These are phyloP conservation scores for Mrakia gelida DNA, from an alignment of 768 basidiomycete species.

Conservation along the genomic window DNA sequence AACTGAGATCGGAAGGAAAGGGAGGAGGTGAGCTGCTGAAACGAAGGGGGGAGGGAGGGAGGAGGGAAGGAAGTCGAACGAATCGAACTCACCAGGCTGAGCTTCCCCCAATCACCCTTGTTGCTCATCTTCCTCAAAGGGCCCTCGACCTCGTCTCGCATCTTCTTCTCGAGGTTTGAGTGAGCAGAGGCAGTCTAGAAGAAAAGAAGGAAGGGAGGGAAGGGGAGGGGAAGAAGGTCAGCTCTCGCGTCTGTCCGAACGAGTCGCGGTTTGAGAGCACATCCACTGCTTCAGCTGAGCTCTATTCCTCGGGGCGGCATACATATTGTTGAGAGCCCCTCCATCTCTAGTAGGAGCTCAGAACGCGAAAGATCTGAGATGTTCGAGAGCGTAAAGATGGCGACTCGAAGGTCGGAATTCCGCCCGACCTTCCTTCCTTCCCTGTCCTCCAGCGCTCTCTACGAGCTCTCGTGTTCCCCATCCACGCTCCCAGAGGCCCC, in stretches of 20 bases:
- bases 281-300: too few species aligned
- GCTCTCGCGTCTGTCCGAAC: background rate
- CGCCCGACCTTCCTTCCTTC: background rate
- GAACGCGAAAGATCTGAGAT: too few species aligned
- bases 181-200: constrained; percentile 21
- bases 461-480: background rate
- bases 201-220: background rate
- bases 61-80: background rate
- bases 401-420: background rate
- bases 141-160: constrained; percentile 42
- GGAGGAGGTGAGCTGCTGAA: constrained; percentile 31
- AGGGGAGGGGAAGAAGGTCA: background rate
- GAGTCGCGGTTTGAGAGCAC: background rate
- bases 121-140: constrained; percentile 41
- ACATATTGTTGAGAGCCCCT: too few species aligned
- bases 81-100: constrained; percentile 7
- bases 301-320: too few species aligned
- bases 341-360: too few species aligned
- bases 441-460: background rate
- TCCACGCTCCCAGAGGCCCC: background rate
- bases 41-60: constrained; percentile 35
- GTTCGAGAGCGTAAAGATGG: too few species aligned
- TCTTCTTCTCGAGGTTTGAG: constrained; percentile 19
- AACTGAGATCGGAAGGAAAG: constrained; percentile 10
- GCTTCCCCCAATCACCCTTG: constrained; percentile 34